Evolutionary conservation across 768 basidiomycete genomes (phyloP).

Genomic region (Floccularia luteovirens): DNA sequence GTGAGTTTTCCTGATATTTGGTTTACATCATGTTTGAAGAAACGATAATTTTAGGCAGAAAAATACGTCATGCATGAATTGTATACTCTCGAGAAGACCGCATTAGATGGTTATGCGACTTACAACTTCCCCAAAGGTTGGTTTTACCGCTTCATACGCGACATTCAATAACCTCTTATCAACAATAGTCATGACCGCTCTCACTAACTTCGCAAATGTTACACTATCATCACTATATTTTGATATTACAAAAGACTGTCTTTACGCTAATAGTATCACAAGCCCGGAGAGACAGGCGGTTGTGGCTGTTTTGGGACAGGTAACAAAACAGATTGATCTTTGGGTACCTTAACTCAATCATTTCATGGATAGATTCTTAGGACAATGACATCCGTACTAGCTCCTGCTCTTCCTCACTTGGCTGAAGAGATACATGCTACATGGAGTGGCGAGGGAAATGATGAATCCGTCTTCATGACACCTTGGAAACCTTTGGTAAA

Average conservation of each 20-base stretch:
- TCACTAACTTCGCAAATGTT: constrained; percentile 74
- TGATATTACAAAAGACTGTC: constrained; percentile 82
- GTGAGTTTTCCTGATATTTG: constrained; percentile 32
- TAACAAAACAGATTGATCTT: constrained; percentile 17
- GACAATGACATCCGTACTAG: constrained; percentile 63
- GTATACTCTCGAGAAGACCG: constrained; percentile 59
- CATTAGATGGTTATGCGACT: constrained; percentile 57
- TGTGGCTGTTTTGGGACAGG: constrained; percentile 66
- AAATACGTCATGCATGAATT: constrained; percentile 84
- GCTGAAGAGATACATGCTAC: constrained; percentile 79
- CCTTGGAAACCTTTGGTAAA: constrained; percentile 68
- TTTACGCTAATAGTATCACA: constrained; percentile 63
- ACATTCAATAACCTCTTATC: constrained; percentile 4
- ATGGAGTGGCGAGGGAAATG: constrained; percentile 22
- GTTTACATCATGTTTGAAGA: not conserved
- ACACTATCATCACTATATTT: constrained; percentile 90
- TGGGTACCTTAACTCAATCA: too few relatives aligned
- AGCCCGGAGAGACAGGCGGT: constrained; percentile 54
- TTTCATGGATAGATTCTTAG: constrained; percentile 44
- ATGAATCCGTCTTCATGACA: constrained; percentile 58
- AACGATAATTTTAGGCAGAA: constrained; percentile 49
- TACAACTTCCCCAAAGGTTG: constrained; percentile 83
- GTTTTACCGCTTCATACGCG: constrained; percentile 3
- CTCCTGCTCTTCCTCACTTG: constrained; percentile 85
- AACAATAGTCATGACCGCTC: constrained; percentile 54